These are phyloP conservation scores for Auricularia auricula-judae DNA, from an alignment of 768 basidiomycete species.

Conservation along the genomic window DNA sequence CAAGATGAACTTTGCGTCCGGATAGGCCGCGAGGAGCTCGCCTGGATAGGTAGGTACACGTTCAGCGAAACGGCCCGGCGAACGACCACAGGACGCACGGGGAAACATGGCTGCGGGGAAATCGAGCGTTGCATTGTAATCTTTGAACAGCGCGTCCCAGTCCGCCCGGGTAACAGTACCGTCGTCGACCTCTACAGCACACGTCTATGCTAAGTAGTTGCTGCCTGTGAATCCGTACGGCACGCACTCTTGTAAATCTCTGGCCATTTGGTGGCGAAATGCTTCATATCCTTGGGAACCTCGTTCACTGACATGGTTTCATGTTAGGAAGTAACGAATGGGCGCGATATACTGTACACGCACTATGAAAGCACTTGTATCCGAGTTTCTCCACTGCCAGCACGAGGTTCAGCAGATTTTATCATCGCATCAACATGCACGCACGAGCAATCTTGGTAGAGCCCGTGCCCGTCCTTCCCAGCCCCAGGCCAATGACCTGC, in stretches of 20 bases:
- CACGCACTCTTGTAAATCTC: too few relatives aligned
- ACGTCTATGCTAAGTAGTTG: too few relatives aligned
- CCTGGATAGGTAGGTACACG: background rate
- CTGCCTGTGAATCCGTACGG: too few relatives aligned
- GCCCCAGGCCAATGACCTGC: constrained; percentile 1
- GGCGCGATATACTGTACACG: background rate
- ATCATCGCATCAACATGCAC: too few relatives aligned
- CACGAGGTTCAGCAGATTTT: too few relatives aligned
- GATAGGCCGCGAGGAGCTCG: background rate
- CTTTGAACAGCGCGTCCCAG: background rate
- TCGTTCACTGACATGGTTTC: background rate
- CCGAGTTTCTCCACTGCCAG: background rate
- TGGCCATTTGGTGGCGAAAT: background rate
- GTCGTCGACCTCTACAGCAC: background rate
- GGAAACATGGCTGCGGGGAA: background rate
- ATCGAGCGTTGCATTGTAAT: background rate
- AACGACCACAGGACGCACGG: background rate
- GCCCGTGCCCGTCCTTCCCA: background rate
- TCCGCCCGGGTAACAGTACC: background rate
- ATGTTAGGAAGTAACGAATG: background rate
- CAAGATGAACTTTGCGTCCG: constrained; percentile 1
- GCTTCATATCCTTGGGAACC: background rate
- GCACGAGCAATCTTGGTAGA: background rate
- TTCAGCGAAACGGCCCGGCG: too few relatives aligned
- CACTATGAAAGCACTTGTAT: background rate